Conservation (phyloP, 202 grass and related monocot species). For the Elaeis oleifera region DNA sequence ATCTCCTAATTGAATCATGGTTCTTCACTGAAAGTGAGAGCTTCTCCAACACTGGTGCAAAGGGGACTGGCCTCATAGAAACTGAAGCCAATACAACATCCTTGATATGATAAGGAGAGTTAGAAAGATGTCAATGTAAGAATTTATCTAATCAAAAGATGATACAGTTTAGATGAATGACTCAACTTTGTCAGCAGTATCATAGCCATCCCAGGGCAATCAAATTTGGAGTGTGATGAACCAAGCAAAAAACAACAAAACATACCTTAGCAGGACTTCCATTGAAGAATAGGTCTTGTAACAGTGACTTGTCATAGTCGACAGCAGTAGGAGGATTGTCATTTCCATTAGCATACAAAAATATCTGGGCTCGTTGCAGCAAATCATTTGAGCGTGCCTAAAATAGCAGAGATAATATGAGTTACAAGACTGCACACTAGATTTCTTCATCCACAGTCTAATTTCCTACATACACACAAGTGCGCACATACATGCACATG, state of each 20-base stretch:
- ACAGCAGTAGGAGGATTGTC: constrained; percentile 66
- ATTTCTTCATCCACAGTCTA: background rate
- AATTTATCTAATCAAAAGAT: background rate
- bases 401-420: background rate
- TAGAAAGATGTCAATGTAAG: constrained; percentile 7
- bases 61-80: constrained; percentile 81
- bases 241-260: background rate
- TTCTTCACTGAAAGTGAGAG: constrained; percentile 60
- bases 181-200: no score
- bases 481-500: no score
- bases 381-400: constrained; percentile 56
- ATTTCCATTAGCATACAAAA: constrained; percentile 82
- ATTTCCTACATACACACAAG: no score
- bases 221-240: no score
- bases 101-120: constrained; percentile 15
- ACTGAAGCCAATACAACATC: constrained; percentile 75
- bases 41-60: constrained; percentile 70
- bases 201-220: no score
- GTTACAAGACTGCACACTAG: constrained; percentile 1
- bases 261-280: constrained; percentile 77
- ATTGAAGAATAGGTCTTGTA: constrained; percentile 75
- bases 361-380: constrained; percentile 69
- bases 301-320: constrained; percentile 43
- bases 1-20: constrained; percentile 64
- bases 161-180: background rate